A percentile compares a stretch with the other conserved stretches of the same genome.
phyloP scores from a whole-genome alignment of 257 asterid species.

The Penstemon eatonii region DNA sequence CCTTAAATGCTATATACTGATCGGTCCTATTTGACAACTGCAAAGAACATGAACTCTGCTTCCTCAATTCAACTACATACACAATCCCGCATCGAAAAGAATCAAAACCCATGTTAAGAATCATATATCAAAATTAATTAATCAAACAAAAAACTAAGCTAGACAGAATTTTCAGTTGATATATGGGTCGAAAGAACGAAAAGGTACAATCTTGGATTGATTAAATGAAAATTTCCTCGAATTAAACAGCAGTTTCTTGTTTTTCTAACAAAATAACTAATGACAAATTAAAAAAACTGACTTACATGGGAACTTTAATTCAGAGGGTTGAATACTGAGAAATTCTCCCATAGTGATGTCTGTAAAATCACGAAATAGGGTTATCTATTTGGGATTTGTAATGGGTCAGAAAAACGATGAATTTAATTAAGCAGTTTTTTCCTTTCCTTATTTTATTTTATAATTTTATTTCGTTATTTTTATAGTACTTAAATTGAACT shows the following conservation, averaged over 20 bases:
- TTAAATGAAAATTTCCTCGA: slow-evolving; percentile 19
- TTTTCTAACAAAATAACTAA: slow-evolving; percentile 13
- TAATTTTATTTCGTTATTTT: too few species aligned
- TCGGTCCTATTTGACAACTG: slow-evolving; percentile 81
- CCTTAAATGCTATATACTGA: slow-evolving; percentile 83
- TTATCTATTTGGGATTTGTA: not conserved
- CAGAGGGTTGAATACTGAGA: slow-evolving; percentile 70
- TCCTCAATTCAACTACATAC: slow-evolving; percentile 74
- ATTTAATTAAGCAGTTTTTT: not conserved
- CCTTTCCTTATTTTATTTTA: not conserved
- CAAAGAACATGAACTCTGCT: slow-evolving; percentile 76
- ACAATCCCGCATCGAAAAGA: slow-evolving; percentile 17
- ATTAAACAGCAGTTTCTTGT: slow-evolving; percentile 19
- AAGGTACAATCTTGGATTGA: not conserved
- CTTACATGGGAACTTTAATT: slow-evolving; percentile 78
- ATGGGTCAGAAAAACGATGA: not conserved
- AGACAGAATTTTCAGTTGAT: not conserved
- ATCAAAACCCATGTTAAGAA: slow-evolving; percentile 29
- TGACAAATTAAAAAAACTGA: slow-evolving; percentile 12
- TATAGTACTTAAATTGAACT: too few species aligned
- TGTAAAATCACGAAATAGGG: too few species aligned
- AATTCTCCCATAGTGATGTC: slow-evolving; percentile 44
- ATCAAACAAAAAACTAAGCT: not conserved
- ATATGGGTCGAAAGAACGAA: not conserved
- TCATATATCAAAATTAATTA: slow-evolving; percentile 16